Conservation (phyloP, 768 basidiomycete genomes). For the Suillus subalutaceus region DNA sequence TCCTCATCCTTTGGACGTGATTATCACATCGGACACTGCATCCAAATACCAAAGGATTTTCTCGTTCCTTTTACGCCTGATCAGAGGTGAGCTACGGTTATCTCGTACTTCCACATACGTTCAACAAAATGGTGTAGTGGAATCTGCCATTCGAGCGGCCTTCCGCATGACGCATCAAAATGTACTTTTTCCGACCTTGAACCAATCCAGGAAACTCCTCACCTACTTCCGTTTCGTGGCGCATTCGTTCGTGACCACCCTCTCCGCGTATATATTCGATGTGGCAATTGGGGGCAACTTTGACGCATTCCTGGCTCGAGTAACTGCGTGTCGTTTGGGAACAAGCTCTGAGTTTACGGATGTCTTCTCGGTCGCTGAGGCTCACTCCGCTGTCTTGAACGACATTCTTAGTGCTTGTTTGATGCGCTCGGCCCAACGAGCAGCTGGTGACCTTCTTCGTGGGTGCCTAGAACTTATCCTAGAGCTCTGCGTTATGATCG, state of each 20-base stretch:
- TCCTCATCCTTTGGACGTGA: slow-evolving; percentile 71
- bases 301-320: slow-evolving; percentile 60
- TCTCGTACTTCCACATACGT: neutral
- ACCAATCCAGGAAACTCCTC: slow-evolving; percentile 53
- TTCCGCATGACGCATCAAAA: slow-evolving; percentile 61
- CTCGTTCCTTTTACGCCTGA: slow-evolving; percentile 74
- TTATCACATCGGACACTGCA: slow-evolving; percentile 73
- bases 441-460: slow-evolving; percentile 65
- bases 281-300: slow-evolving; percentile 82
- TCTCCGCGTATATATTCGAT: slow-evolving; percentile 77
- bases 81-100: slow-evolving; percentile 59
- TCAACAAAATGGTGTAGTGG: slow-evolving; percentile 46
- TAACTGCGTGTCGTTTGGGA: slow-evolving; percentile 31
- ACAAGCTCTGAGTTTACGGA: slow-evolving; percentile 52
- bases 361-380: slow-evolving; percentile 69
- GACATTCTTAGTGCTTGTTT: slow-evolving; percentile 78
- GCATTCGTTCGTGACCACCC: slow-evolving; percentile 67
- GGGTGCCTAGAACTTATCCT: slow-evolving; percentile 66
- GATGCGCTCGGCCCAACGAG: slow-evolving; percentile 66
- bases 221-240: slow-evolving; percentile 75
- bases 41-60: slow-evolving; percentile 88
- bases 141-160: slow-evolving; percentile 64
- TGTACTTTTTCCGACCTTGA: slow-evolving; percentile 62
- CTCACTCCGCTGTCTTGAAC: slow-evolving; percentile 72
- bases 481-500: slow-evolving; percentile 66